Base-by-base conservation (phyloP, 805 yeast genomes). In the Candida silvicultrix region DNA sequence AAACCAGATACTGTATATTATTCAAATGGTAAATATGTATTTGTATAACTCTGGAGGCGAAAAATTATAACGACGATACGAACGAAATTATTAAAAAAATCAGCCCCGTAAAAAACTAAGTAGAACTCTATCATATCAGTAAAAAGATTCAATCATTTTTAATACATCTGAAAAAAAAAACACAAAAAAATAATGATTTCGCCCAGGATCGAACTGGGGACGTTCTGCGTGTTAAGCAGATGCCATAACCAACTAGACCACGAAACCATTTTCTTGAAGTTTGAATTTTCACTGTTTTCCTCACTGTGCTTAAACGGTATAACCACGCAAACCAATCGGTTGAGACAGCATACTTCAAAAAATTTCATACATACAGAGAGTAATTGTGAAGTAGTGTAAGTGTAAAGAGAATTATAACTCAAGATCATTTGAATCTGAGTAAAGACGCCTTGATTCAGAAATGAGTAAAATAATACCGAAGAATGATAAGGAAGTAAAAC, bases 131-230 rank as follows among this genome's bases (percentile, higher is more conserved):
- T n/a, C n/a, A n/a, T n/a, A n/a, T n/a, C n/a, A n/a, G n/a, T n/a
- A n/a, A n/a, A n/a, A n/a, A n/a, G n/a, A n/a, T n/a, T n/a, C n/a
- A n/a, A n/a, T n/a, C n/a, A n/a, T n/a, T n/a, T n/a, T 25, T 25
- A 25, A 25, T 25, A 11, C 10, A 25, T 25, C 11, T 7, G 18
- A 16, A 18, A 35, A 35, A 35, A 35, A 36, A 19, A 8, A 11
- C 12, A 10, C 11, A 14, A 22, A 37, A 46, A 49, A 46, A 45
- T 37, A 52, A 50, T 89, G 97, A 89, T 85, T 88, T 83, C 85
- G 89, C 97, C 97, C 97, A 90, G 97, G 97, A 89, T 92, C 97
- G 97, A 92, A 92, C 97, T 89, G 97, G 97, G 97, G 97, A 92
- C 97, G 89, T 87, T 87, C 94, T 89, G 96, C 97, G 97, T 90